phyloP scores from a whole-genome alignment of 148 eudicot genomes.

The Rhododendron williamsianum region DNA sequence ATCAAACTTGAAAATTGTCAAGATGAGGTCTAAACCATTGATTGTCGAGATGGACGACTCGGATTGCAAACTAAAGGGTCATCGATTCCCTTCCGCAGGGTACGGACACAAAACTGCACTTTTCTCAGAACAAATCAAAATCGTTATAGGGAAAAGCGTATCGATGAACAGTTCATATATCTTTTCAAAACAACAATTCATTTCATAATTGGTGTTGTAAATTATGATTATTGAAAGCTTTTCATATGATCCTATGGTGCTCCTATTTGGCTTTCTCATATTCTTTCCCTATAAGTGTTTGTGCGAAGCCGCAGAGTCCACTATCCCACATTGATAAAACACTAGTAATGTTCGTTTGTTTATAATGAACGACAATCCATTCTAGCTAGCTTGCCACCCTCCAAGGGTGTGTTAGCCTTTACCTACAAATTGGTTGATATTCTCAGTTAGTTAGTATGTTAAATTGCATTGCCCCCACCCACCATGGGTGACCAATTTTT shows the following conservation, averaged over 20 bases:
- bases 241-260: neutral
- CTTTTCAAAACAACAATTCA: neutral
- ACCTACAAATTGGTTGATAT: neutral
- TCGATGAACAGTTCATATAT: too few species aligned
- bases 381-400: neutral
- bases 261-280: neutral
- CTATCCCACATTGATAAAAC: neutral
- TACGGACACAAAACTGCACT: neutral
- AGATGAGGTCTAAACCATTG: too few species aligned
- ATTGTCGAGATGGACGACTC: too few species aligned
- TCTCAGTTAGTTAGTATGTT: too few species aligned
- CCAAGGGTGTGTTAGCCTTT: neutral
- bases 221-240: neutral
- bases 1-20: too few species aligned
- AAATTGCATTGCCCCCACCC: neutral
- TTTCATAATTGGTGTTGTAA: neutral
- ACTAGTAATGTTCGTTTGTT: neutral
- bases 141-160: neutral
- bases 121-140: neutral
- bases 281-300: neutral
- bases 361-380: neutral
- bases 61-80: too few species aligned
- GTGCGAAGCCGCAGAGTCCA: neutral
- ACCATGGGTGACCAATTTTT: too few species aligned
- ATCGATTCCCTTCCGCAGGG: neutral